These are phyloP conservation scores for Thamnidium elegans DNA, from an alignment of 192 early-diverging fungal species.

Conservation along the genomic window DNA sequence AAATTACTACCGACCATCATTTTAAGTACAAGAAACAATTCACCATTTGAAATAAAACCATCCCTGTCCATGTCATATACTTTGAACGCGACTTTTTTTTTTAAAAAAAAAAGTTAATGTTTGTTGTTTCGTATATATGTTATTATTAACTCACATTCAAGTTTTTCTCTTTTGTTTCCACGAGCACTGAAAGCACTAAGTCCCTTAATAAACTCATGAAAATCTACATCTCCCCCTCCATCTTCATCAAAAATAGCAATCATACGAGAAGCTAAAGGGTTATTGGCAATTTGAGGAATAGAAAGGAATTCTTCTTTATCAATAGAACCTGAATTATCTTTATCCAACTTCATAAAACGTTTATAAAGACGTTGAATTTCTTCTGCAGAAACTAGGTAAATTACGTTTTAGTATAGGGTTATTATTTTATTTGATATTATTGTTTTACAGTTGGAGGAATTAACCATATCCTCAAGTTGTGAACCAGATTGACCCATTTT, in stretches of 20 bases:
- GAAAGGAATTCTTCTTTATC: conserved; percentile 97
- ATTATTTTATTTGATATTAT: neutral
- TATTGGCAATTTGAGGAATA: conserved; percentile 95
- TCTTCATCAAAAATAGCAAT: conserved; percentile 98
- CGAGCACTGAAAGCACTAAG: conserved; percentile 92
- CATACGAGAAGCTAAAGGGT: conserved; percentile 93
- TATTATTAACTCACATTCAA: conserved; percentile 68
- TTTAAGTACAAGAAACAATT: conserved; percentile 96
- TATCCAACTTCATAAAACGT: conserved; percentile 97
- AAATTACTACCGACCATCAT: conserved; percentile 99
- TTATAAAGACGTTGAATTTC: conserved; percentile 99
- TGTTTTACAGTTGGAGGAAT: conserved; percentile 70
- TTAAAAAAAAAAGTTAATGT: neutral
- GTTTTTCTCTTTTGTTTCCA: conserved; percentile 93
- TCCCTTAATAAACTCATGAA: conserved; percentile 97
- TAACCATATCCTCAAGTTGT: conserved; percentile 78
- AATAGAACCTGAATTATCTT: conserved; percentile 93
- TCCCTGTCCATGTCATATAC: conserved; percentile 99
- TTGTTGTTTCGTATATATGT: neutral
- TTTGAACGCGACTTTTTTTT: conserved; percentile 87
- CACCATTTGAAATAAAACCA: conserved; percentile 98
- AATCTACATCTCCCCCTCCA: conserved; percentile 98
- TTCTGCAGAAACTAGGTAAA: conserved; percentile 70
- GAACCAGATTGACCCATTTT: conserved; percentile 65
- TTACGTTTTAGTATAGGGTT: neutral